These are phyloP conservation scores for Ogataea allantospora DNA, from an alignment of 805 yeast genomes.

Conservation along the genomic window DNA sequence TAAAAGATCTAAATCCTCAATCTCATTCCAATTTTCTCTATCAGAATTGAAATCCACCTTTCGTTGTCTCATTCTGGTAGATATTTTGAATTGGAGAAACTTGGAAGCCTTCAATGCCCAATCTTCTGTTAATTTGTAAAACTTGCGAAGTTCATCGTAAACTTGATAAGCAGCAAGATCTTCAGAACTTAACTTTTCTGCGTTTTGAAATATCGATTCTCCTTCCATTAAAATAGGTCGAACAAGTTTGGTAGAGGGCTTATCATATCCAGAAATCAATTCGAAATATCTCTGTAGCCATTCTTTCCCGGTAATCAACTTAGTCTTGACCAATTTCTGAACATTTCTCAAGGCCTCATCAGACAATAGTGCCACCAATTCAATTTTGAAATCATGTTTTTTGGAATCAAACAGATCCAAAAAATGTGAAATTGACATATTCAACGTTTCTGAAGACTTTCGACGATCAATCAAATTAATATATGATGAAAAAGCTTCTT, in stretches of 20 bases:
- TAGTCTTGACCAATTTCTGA: conserved; percentile 37
- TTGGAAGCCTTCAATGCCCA: conserved; percentile 58
- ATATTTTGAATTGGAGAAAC: conserved; percentile 50
- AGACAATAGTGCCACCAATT: conserved; percentile 45
- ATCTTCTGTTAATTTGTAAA: conserved; percentile 43
- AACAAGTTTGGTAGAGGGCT: conserved; percentile 47
- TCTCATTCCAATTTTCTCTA: conserved; percentile 26
- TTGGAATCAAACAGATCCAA: conserved; percentile 20
- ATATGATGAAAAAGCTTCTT: conserved; percentile 53
- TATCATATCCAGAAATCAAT: conserved; percentile 38
- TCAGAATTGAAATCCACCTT: conserved; percentile 12
- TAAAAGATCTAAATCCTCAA: conserved; percentile 38
- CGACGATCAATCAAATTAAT: conserved; percentile 34
- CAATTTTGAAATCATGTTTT: conserved; percentile 32
- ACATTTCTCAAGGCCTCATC: conserved; percentile 51
- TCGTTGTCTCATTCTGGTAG: conserved; percentile 42
- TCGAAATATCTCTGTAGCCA: conserved; percentile 52
- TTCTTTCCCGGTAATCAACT: conserved; percentile 44
- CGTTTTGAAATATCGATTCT: conserved; percentile 40
- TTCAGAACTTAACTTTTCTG: conserved; percentile 1
- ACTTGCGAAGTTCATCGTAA: conserved; percentile 37
- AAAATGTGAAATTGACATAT: conserved; percentile 35
- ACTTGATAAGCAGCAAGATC: conserved; percentile 14
- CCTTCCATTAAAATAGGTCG: conserved; percentile 52
- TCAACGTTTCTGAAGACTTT: conserved; percentile 30